Conservation (phyloP, 768 basidiomycete species). For the Chalciporus sphaerocephalus region DNA sequence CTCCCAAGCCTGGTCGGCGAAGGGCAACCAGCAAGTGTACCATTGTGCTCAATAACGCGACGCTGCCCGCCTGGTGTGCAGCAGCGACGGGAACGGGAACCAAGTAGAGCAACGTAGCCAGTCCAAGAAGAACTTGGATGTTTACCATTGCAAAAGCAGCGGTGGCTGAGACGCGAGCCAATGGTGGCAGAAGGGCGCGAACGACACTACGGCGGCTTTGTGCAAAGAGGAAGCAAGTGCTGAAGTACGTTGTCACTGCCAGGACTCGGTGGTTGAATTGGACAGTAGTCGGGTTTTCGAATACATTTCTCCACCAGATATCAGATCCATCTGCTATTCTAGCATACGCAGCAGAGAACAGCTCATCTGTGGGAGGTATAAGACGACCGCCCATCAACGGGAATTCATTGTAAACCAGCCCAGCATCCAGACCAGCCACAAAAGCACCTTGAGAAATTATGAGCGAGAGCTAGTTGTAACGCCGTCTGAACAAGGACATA, state of each 20-base stretch:
- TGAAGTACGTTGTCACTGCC: conserved; percentile 82
- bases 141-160: conserved; percentile 78
- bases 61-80: conserved; percentile 92
- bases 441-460: conserved; percentile 69
- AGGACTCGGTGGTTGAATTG: conserved; percentile 95
- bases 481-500: conserved; percentile 30
- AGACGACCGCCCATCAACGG: conserved; percentile 91
- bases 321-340: conserved; percentile 66
- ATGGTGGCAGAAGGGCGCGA: conserved; percentile 52
- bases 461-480: background rate
- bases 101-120: conserved; percentile 83
- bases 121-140: conserved; percentile 72
- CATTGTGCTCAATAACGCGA: conserved; percentile 79
- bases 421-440: conserved; percentile 96
- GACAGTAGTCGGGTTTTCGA: conserved; percentile 96
- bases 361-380: conserved; percentile 75
- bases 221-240: conserved; percentile 59
- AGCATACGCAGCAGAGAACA: conserved; percentile 75
- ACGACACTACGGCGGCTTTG: conserved; percentile 50
- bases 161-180: conserved; percentile 47
- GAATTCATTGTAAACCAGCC: conserved; percentile 97
- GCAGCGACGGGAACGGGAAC: conserved; percentile 92
- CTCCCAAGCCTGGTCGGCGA: conserved; percentile 63
- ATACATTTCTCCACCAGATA: conserved; percentile 91
- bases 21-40: conserved; percentile 70